Conservation (phyloP, 2,329 filamentous ascomycete genomes). For the Aspergillus thermomutatus region DNA sequence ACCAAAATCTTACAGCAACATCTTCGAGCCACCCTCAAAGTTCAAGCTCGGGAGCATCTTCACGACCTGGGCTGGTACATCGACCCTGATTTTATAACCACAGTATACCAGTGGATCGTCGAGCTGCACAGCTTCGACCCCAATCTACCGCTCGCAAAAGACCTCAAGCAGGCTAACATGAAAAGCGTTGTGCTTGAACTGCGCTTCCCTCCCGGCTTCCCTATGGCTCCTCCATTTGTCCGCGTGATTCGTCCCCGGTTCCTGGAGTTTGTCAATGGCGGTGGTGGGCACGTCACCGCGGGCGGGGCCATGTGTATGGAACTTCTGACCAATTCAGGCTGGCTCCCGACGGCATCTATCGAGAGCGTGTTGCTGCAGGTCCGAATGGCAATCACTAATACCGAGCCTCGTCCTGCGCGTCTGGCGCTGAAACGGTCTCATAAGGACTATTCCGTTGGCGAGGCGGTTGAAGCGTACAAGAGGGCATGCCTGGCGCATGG, state of each 20-base stretch:
- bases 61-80: slow-evolving; percentile 82
- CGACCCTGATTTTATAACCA: slow-evolving; percentile 62
- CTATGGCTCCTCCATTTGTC: slow-evolving; percentile 77
- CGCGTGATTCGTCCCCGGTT: slow-evolving; percentile 80
- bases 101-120: slow-evolving; percentile 88
- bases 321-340: slow-evolving; percentile 77
- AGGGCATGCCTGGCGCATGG: slow-evolving; percentile 67
- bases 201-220: slow-evolving; percentile 73
- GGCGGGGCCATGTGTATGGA: slow-evolving; percentile 86
- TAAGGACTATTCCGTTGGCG: slow-evolving; percentile 61
- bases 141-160: slow-evolving; percentile 64
- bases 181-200: slow-evolving; percentile 76
- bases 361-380: slow-evolving; percentile 81
- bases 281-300: slow-evolving; percentile 79
- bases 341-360: slow-evolving; percentile 69
- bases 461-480: slow-evolving; percentile 71
- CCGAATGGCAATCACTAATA: slow-evolving; percentile 67
- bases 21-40: slow-evolving; percentile 59
- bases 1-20: slow-evolving; percentile 63
- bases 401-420: slow-evolving; percentile 69
- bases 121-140: slow-evolving; percentile 80
- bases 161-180: slow-evolving; percentile 63
- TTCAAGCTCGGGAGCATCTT: slow-evolving; percentile 59
- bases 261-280: slow-evolving; percentile 65
- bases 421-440: slow-evolving; percentile 44